Evolutionary conservation across 73 alveolate species (phyloP).

Genomic region (Paramecium sexaurelia): DNA sequence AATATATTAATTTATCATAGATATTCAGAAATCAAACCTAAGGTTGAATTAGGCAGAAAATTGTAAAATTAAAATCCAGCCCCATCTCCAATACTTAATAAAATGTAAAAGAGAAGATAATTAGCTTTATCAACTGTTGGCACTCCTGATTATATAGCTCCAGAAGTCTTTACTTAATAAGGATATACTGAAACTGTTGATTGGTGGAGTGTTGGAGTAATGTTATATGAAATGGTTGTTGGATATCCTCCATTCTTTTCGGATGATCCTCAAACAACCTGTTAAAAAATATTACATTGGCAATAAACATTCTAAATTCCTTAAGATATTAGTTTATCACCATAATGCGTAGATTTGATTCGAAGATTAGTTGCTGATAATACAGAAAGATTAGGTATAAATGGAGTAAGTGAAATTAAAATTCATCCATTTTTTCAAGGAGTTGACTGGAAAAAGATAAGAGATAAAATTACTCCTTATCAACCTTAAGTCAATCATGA

Average conservation of each 20-base stretch:
- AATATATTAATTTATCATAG: not conserved
- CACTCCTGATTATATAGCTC: constrained; percentile 92
- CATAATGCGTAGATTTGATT: constrained; percentile 79
- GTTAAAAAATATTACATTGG: constrained; percentile 86
- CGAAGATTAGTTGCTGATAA: constrained; percentile 76
- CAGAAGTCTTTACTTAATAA: constrained; percentile 86
- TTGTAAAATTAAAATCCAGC: not conserved
- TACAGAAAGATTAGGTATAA: constrained; percentile 75
- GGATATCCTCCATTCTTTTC: constrained; percentile 90
- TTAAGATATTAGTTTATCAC: constrained; percentile 76
- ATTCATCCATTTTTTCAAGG: constrained; percentile 85
- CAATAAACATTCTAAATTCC: constrained; percentile 79
- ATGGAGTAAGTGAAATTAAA: constrained; percentile 86
- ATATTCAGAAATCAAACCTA: constrained; percentile 67
- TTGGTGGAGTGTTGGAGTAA: constrained; percentile 91
- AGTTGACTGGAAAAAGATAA: constrained; percentile 81
- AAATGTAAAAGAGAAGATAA: constrained; percentile 38
- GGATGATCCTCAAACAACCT: constrained; percentile 80
- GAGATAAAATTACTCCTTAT: constrained; percentile 82
- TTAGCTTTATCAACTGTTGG: constrained; percentile 94
- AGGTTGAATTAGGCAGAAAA: constrained; percentile 60
- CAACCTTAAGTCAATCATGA: constrained; percentile 74
- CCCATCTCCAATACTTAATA: not conserved
- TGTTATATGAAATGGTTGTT: constrained; percentile 87
- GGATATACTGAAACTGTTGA: constrained; percentile 87